Evolutionary conservation across 257 asterid species (phyloP), one percentile per base, ranked within the genome.

Genomic region (Nyctanthes arbortristis): DNA sequence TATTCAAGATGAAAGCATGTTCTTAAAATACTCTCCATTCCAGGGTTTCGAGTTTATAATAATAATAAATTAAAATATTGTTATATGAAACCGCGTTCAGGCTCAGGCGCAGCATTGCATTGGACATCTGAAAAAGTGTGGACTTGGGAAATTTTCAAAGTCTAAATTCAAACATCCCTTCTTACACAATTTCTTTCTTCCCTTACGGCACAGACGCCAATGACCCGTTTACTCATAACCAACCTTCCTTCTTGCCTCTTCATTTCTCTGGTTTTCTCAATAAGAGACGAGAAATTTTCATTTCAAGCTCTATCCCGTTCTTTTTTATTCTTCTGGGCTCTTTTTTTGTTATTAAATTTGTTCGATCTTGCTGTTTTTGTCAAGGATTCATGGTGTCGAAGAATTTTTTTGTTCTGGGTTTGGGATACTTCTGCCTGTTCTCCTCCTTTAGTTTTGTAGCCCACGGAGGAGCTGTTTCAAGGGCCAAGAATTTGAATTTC

Each of bases 361-460:
- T n/a, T n/a, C n/a, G n/a, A n/a, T n/a, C n/a, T n/a, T n/a, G n/a
- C 6, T 35, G 10, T 35, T 35, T 35, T 35, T 35, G 6, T 4
- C 20, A 49, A 20, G 59, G 16, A 52, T 52, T 55, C 32, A 72
- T 87, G 91, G 82, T 76, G 77, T 67, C 79, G 10, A 75, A 72
- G 63, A 61, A 43, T 57, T 64, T 77, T 60, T 35, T 75, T 20
- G 57, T 62, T 60, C 73, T 81, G 73, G 73, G 70, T 60, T 74
- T 81, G 73, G 73, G 70, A 14, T 71, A 25, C 72, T 54, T 87
- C 27, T 80, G 9, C 55, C 78, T 78, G 10, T n/a, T 79, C 63
- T 76, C 63, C 63, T 76, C 63, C 64, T 60, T 34, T 56, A 81
- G 78, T 8, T 34, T 77, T 72, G 20, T 36, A 22, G 85, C 74